Evolutionary conservation across 208 protist genomes (phyloP), one percentile per base, ranked within the genome.

Genomic region (Wallacemonas sp.): DNA sequence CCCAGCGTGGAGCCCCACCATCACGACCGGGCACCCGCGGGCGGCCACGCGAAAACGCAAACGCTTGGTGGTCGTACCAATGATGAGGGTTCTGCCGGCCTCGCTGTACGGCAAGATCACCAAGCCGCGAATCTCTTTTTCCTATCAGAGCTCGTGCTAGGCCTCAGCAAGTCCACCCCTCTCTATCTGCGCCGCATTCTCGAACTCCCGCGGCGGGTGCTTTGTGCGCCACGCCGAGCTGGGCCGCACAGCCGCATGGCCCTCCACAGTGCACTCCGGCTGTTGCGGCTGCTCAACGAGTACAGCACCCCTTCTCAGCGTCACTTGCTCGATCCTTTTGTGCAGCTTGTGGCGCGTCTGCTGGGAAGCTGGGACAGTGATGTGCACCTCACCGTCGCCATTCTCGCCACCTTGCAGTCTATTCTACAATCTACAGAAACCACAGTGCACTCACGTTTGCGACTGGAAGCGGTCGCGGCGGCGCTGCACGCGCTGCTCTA

Each of bases 401-500:
- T 75, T 15, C 75, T 94, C 45, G 46, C 64, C 22, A 79, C 82
- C 17, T 63, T 94, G 56, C 88, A 91, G 72, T 82, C 68, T 24
- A 66, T 91, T 47, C 67, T 91, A 58, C 77, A 94, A 74, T 84
- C 70, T 38, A 64, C 64, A 30, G 70, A 72, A 45, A 68, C 62
- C 12, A 65, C 75, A 56, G 28, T 26, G 26, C 66, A 55, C 51
- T 66, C 68, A 36, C 60, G 51, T 26, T 38, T 36, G 54, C 62
- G 74, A 27, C 66, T 90, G 31, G 69, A 85, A 30, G 42, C 56
- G 27, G 76, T 88, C 66, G 68, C 87, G 39, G 60, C 45, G 31
- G 62, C 67, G n/a, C 76, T 91, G 26, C 84, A 91, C 58, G 87
- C 82, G 17, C 71, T 94, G 47, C 66, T 90, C 15, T 90, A 86